Evolutionary conservation across 352 stramenopile genomes (phyloP), one percentile per base, ranked within the genome.

Genomic region (Globisporangium orthogonon): DNA sequence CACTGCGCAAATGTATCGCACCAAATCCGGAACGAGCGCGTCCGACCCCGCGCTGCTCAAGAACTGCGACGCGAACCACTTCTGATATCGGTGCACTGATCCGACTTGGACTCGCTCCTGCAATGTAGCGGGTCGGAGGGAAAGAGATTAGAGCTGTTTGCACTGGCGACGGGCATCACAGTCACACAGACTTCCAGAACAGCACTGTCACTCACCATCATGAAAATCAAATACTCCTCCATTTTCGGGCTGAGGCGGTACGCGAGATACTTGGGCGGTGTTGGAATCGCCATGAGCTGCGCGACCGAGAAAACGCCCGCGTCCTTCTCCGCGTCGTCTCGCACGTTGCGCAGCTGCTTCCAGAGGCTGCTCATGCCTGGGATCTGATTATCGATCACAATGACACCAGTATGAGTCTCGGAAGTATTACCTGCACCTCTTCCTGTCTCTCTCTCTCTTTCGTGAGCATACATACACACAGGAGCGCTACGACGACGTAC

Each of bases 51-150:
- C 54, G 18, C 56, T 74, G 37, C 76, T 88, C 47, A 94, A 66
- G 62, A 92, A 92, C 39, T 89, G 74, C 1, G 79, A 89, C 0
- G 82, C 82, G 56, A 94, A 94, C 84, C 84, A 94, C 62, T 92
- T 92, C 49, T 94, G 84, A 48, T 94, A 94, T 31, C 84, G 74
- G 15, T 83, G 87, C 29, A 92, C 75, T 1, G 78, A 83, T 41
- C 78, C 73, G 55, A 83, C 68, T 68, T 92, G 83, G 23, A 92
- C 83, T 11, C 76, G 74, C 33, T 92, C 83, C 76, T 87, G 54
- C n/a, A 14, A 33, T 37, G 7, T 3, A 44, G 35, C 29, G 23
- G 50, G 37, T 37, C 6, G 6, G 33, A 52, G 39, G 1, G 15
- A 7, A 23, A 29, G 18, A 4, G 23, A 11, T 49, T 10, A 49